Conservation (phyloP, 2,329 filamentous ascomycete species). For the Ceratocystis diversiconidia region DNA sequence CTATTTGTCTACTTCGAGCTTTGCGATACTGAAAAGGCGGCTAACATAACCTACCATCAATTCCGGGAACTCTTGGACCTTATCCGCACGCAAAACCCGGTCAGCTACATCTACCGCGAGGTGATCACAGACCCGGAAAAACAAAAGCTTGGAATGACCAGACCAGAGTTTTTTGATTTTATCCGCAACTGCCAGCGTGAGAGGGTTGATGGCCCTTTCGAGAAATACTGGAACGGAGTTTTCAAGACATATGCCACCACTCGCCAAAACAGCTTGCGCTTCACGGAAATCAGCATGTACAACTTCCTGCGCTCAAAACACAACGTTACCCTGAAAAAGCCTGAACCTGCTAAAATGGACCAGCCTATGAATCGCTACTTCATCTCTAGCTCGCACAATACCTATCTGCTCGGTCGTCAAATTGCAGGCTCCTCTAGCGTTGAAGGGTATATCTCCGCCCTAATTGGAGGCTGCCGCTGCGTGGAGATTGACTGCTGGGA, state of each 20-base stretch:
- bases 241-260: constrained; percentile 51
- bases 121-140: constrained; percentile 38
- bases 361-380: constrained; percentile 91
- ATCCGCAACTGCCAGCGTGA: constrained; percentile 60
- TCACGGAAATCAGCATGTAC: constrained; percentile 68
- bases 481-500: constrained; percentile 99
- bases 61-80: constrained; percentile 73
- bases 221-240: constrained; percentile 48
- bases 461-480: constrained; percentile 82
- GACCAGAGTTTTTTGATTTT: constrained; percentile 62
- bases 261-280: constrained; percentile 28
- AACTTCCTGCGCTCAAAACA: constrained; percentile 60
- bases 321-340: constrained; percentile 54
- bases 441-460: constrained; percentile 82
- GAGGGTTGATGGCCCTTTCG: constrained; percentile 49
- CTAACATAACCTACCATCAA: constrained; percentile 59
- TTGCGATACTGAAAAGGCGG: constrained; percentile 51
- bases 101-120: constrained; percentile 35
- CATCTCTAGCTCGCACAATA: constrained; percentile 97
- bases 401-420: constrained; percentile 83
- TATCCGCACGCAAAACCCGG: constrained; percentile 30
- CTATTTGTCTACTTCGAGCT: constrained; percentile 60
- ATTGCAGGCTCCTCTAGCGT: constrained; percentile 81
- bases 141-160: constrained; percentile 47
- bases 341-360: constrained; percentile 52